Evolutionary conservation across 2,329 filamentous ascomycete genomes (phyloP), one percentile per base, ranked within the genome.

Genomic region (Alternaria sp.): DNA sequence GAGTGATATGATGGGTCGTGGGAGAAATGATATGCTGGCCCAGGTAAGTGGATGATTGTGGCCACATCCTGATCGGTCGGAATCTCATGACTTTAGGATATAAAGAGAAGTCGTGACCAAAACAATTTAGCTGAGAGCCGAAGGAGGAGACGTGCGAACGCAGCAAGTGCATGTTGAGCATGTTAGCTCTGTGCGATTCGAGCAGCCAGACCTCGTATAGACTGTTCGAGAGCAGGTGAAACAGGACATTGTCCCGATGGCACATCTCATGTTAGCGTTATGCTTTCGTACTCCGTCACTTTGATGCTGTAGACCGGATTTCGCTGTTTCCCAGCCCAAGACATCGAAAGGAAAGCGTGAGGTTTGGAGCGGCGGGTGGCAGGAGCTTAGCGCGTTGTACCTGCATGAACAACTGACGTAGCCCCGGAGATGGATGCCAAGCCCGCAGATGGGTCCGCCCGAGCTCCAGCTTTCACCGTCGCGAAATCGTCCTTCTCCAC

Each of bases 391-490:
- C 49, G 59, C 50, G 54, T 56, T 41, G 59, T 58, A 63, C 64
- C 57, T 63, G 62, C 59, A 61, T 61, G 49, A 57, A 67, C 38
- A 25, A 52, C 45, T 67, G 62, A 67, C 65, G 65, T 67, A 67
- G 59, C 50, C 28, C 46, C 43, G 38, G 51, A 48, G 43, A n/a
- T 45, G 34, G 30, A 38, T 22, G 55, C 56, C 63, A 60, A 63
- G 59, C 36, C 46, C 62, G 54, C 63, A 54, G 62, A 63, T 60
- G 58, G 46, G 30, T 48, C 56, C 54, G 51, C 34, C 51, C 57
- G 44, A 44, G 65, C 65, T 64, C 53, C 50, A 59, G 40, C 65
- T 63, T 58, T 45, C 48, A 50, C 53, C 54, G 41, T 61, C 48
- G 51, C 51, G 51, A 58, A 30, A 49, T 45, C 40, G 14, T 50